phyloP scores from a whole-genome alignment of 1,284 basidiomycete genomes.

The Puccinia hordei region DNA sequence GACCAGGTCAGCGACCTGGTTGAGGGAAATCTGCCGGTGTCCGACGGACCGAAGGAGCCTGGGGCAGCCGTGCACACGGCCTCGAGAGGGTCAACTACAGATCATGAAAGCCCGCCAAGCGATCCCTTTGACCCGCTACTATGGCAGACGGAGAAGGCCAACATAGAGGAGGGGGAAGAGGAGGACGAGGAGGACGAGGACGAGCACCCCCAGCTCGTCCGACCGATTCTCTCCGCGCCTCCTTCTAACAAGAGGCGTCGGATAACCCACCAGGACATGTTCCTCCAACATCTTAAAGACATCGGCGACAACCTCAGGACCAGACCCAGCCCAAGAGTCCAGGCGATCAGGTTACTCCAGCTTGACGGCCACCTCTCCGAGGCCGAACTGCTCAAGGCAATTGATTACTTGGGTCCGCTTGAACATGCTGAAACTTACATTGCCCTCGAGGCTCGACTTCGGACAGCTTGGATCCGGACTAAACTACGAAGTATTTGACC shows the following conservation, averaged over 20 bases:
- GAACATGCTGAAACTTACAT: slow-evolving; percentile 2
- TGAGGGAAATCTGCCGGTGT: neutral
- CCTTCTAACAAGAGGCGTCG: neutral
- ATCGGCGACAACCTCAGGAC: neutral
- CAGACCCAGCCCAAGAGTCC: neutral
- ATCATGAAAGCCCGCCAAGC: neutral
- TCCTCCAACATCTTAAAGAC: slow-evolving; percentile 2
- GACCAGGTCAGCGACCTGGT: neutral
- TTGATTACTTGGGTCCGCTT: neutral
- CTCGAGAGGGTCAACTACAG: neutral
- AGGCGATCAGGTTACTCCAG: slow-evolving; percentile 5
- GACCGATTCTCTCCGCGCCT: neutral
- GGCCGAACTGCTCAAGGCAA: neutral
- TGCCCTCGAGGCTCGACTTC: neutral
- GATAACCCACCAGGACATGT: neutral
- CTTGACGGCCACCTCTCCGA: neutral
- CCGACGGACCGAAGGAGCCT: neutral
- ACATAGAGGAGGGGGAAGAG: neutral
- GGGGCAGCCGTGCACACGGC: neutral
- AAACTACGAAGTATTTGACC: neutral
- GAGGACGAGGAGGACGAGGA: neutral
- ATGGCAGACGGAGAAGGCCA: neutral
- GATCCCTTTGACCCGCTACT: neutral
- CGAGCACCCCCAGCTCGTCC: neutral
- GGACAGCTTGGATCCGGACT: neutral